Evolutionary conservation across 495 filamentous ascomycete genomes (phyloP).

Genomic region (Hyaloscypha bicolor): DNA sequence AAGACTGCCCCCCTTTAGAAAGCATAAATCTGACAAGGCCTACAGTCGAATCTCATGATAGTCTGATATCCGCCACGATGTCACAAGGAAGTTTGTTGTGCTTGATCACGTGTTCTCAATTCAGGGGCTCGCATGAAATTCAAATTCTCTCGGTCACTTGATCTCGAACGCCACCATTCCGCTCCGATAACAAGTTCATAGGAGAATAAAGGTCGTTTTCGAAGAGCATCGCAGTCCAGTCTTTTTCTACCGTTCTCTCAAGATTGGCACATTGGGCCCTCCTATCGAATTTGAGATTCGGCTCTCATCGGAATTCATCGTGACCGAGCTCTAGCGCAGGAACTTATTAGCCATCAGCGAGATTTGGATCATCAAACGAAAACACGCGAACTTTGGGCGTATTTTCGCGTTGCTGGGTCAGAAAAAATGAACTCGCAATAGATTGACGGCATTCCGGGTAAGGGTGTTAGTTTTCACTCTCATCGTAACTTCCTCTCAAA

Average conservation of each 20-base stretch:
- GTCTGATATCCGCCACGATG: too few relatives aligned
- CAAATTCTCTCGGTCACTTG: background rate
- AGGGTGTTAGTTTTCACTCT: background rate
- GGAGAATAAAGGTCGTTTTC: background rate
- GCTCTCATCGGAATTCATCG: background rate
- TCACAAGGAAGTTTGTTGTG: too few relatives aligned
- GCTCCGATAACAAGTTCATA: background rate
- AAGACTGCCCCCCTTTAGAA: background rate
- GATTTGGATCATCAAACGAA: background rate
- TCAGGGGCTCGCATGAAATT: constrained; percentile 2
- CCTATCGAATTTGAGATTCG: background rate
- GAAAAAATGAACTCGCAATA: background rate
- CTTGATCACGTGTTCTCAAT: background rate
- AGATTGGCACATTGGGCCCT: background rate
- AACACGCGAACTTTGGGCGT: background rate
- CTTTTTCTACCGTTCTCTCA: background rate
- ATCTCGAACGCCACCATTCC: background rate
- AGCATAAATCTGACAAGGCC: background rate
- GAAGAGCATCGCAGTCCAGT: background rate
- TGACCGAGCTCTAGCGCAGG: background rate
- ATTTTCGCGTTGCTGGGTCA: background rate
- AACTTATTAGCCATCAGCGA: background rate
- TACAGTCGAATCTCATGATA: too few relatives aligned
- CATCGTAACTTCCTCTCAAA: background rate
- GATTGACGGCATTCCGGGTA: background rate